Base-by-base conservation (phyloP, 108 stramenopile genomes). In the Pseudonitzschia multiseries region DNA sequence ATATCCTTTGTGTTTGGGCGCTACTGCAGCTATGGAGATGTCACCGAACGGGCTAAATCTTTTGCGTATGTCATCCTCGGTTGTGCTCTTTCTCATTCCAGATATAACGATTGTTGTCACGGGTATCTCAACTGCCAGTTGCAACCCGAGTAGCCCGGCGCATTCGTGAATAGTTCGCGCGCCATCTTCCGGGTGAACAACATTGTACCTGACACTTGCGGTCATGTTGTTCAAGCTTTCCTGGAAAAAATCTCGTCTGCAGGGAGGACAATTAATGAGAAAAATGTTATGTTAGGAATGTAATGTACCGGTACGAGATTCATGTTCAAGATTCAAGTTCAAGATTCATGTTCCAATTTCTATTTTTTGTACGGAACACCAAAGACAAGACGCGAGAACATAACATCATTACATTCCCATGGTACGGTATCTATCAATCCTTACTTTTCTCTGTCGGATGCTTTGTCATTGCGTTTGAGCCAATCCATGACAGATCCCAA, bases 121-220 rank as follows among this genome's bases (percentile, higher is more conserved):
- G 8, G 88, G 88, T 15, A 92, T 71, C 27, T 89, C 84, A 28
- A 71, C 60, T 21, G 89, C 79, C 13, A 91, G 72, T 44, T 84
- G 78, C 53, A 94, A 81, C 8, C 90, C 89, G n/a, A 94, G 78
- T n/a, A 94, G 66, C 4, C 88, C 89, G 18, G 89, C 93, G 60
- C 85, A 84, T 52, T 85, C 87, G 57, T 94, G 93, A 56, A 89
- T 89, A 17, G 90, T 72, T 26, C 88, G 83, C 24, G 91, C 80
- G 26, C 87, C 91, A 51, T 92, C 80, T 12, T 86, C 81, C 17
- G 93, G 89, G 8, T 66, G 61, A 32, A 90, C 63, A 8, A 87
- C 46, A 12, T 79, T 82, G 53, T 77, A 75, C 13, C 87, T 68
- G 0, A 92, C 91, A 40, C 78, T 84, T 21, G 79, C 73, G 0